These are phyloP conservation scores for Debaryomyces maramus DNA, from an alignment of 805 yeast genomes.

Conservation along the genomic window DNA sequence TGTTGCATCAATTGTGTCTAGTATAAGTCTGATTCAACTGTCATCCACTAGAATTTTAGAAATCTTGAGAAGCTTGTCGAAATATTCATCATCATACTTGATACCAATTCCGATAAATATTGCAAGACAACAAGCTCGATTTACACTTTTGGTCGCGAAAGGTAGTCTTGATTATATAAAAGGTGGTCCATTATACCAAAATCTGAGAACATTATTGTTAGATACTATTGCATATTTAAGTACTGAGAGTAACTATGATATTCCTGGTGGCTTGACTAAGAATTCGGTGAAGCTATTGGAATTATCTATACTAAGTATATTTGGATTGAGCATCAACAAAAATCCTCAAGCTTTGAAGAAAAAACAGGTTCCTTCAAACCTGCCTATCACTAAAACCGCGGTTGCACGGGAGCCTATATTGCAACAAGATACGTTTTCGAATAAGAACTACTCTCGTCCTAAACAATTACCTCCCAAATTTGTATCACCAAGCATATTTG, in stretches of 20 bases:
- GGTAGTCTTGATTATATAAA: constrained; percentile 81
- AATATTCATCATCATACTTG: constrained; percentile 39
- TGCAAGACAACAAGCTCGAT: constrained; percentile 61
- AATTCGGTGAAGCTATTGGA: constrained; percentile 59
- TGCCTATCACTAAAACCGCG: constrained; percentile 24
- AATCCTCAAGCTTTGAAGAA: constrained; percentile 13
- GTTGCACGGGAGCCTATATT: constrained; percentile 20
- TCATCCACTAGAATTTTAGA: constrained; percentile 61
- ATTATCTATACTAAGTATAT: constrained; percentile 57
- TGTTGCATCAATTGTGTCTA: constrained; percentile 39
- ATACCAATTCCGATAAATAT: constrained; percentile 66
- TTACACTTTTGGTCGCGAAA: constrained; percentile 64
- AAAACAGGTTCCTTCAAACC: constrained; percentile 11
- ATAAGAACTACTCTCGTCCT: background rate
- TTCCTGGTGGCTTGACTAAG: constrained; percentile 62
- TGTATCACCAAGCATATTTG: constrained; percentile 6
- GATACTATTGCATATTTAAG: constrained; percentile 52
- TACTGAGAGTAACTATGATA: constrained; percentile 49
- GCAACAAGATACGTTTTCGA: background rate
- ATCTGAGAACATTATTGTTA: constrained; percentile 57
- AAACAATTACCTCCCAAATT: background rate
- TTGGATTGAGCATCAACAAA: constrained; percentile 48
- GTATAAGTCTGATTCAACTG: constrained; percentile 68
- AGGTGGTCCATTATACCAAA: constrained; percentile 78
- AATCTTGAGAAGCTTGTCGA: constrained; percentile 44